Conservation (phyloP, 306 rosid species). For the Vachellia pachyceras region DNA sequence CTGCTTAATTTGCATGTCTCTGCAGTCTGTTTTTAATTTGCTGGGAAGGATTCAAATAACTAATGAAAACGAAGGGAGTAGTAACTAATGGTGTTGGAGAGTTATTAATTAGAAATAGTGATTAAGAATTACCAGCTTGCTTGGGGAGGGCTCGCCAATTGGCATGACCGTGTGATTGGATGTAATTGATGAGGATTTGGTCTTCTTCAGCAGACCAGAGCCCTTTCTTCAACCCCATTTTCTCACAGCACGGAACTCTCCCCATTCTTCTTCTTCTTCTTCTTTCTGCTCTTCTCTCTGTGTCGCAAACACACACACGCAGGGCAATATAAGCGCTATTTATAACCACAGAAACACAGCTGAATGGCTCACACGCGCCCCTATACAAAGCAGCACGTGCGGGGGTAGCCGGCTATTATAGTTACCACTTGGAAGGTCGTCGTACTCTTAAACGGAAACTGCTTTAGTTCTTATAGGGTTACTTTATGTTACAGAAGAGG, state of each 20-base stretch:
- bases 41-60: no score
- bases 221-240: slow-evolving; percentile 82
- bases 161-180: slow-evolving; percentile 62
- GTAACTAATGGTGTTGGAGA: no score
- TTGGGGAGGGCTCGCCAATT: slow-evolving; percentile 88
- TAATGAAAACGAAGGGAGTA: no score
- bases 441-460: no score
- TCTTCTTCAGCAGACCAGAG: slow-evolving; percentile 81
- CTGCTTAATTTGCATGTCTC: no score
- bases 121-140: slow-evolving; percentile 68
- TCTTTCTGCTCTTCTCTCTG: background rate
- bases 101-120: no score
- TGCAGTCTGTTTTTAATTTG: no score
- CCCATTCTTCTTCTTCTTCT: slow-evolving; percentile 47
- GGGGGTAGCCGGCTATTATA: no score
- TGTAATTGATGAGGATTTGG: slow-evolving; percentile 55
- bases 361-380: background rate
- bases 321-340: background rate
- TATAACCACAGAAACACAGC: background rate
- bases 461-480: no score
- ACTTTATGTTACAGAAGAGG: background rate
- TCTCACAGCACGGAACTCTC: slow-evolving; percentile 77
- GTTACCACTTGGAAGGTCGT: no score
- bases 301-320: background rate
- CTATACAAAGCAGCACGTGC: background rate